Conservation (phyloP, 106 monocot genomes). For the Dendrobium nobile region DNA sequence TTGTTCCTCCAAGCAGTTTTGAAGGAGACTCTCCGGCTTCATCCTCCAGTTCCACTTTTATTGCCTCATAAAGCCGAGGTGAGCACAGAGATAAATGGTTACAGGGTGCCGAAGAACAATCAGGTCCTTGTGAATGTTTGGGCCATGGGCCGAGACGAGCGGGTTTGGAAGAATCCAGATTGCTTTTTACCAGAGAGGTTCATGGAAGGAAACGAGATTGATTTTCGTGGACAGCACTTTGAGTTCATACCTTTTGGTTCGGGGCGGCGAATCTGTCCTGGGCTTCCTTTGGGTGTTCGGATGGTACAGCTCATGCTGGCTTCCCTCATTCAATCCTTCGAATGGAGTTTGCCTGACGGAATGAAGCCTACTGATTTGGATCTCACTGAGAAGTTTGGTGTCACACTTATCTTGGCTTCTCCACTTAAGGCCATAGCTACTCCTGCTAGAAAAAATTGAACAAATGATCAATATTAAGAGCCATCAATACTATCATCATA, state of each 20-base stretch:
- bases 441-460: neutral
- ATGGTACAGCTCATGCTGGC: slow-evolving; percentile 16
- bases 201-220: neutral
- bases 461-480: too few relatives aligned
- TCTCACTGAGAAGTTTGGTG: slow-evolving; percentile 9
- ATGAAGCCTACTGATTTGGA: neutral
- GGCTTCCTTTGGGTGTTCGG: slow-evolving; percentile 9
- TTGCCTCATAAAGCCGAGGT: slow-evolving; percentile 31
- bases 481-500: too few relatives aligned
- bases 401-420: slow-evolving; percentile 3
- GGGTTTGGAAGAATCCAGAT: slow-evolving; percentile 1
- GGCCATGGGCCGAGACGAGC: slow-evolving; percentile 8
- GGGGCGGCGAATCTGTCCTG: slow-evolving; percentile 14
- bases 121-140: slow-evolving; percentile 6
- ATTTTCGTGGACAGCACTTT: neutral
- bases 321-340: slow-evolving; percentile 11
- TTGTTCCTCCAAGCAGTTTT: slow-evolving; percentile 42
- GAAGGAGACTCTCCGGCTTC: slow-evolving; percentile 50
- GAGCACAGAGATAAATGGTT: neutral
- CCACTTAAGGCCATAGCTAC: slow-evolving; percentile 14
- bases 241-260: slow-evolving; percentile 11
- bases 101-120: neutral
- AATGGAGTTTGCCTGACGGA: slow-evolving; percentile 4
- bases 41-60: slow-evolving; percentile 37
- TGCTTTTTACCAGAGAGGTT: slow-evolving; percentile 11